Base-by-base conservation (phyloP, 164 flowering plant species). In the Tetracentron sinense region DNA sequence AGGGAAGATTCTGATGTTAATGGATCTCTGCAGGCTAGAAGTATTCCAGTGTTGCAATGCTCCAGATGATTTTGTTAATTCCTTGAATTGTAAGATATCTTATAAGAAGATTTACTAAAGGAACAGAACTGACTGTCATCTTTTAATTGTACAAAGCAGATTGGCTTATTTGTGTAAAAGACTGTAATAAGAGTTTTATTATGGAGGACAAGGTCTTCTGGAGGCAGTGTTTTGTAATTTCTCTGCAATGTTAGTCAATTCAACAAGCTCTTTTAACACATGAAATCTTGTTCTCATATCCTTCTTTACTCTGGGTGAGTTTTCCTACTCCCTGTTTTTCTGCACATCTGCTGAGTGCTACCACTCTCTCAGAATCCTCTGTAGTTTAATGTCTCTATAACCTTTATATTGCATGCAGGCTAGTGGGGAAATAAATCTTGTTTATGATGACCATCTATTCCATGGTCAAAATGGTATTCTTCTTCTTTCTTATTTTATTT, bases 1-100 rank as follows among this genome's bases (percentile, higher is more conserved):
- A 22, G 75, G 63, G 35, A 72, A 35, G 47, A 52, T 42, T 56
- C 38, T 22, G 53, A 69, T 75, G 69, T 31, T 73, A 26, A 68
- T 33, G 42, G 86, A 85, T 71, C 79, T 87, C 26, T 62, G 30
- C 19, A 61, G 7, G 54, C 80, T 88, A 67, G 79, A 76, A 55
- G 61, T 63, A 15, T 72, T 69, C 38, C 63, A 69, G 51, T 61
- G 73, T 54, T 27, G 61, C 42, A 63, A 68, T 51, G 83, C 77
- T 46, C 57, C 81, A 5, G 81, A 81, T 60, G 72, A 72, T 63
- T 63, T 68, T 42, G n/a, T 69, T 51, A 59, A 44, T 23, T 58
- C 54, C 51, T 69, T 83, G 68, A 53, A 46, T 47, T 33, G 31
- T 46, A 69, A 46, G 71, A 20, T 76, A 50, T 69, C 77, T 21